Evolutionary conservation across 2,329 filamentous ascomycete species (phyloP), one percentile per base, ranked within the genome.

Genomic region (Colletotrichum sp.): DNA sequence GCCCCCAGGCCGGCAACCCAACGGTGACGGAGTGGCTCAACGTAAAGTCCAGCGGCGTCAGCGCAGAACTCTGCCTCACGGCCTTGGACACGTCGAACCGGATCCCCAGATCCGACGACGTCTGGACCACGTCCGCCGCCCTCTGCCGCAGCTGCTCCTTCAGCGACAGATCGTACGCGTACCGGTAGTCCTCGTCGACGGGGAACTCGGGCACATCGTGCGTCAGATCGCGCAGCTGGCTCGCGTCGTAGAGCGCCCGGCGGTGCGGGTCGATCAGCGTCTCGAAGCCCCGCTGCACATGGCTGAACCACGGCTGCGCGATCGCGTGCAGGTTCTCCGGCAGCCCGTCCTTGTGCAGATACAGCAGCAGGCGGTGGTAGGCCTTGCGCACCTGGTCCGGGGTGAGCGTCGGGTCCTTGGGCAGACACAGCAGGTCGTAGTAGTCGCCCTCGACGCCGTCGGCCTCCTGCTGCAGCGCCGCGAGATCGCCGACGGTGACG

Each of bases 371-470:
- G 9, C 87, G 85, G 70, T 83, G 85, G 77, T 89, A 90, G 15
- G 88, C 87, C 12, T 79, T 80, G 30, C 86, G 84, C 67, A 90
- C 84, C 72, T 86, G 82, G 15, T 83, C 81, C 43, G 80, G 76
- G 10, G 82, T 80, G 69, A 83, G 77, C 3, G 79, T 77, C 6
- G 81, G 78, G 8, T 83, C 81, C 26, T 81, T 83, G 2, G 87
- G 81, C 34, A 89, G 81, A 60, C 87, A 87, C 15, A 89, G 79
- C 26, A 88, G 77, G 71, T 89, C 87, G 77, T 89, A 88, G 77
- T 83, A 85, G 76, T 87, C 83, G 32, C 82, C 80, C 32, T 82
- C 79, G 15, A 67, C 67, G 52, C 74, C 75, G 24, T 77, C 76
- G 24, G 72, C 72, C 15, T 75, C 77, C 7, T 63, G 32, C 18